Conservation (phyloP, 2,329 filamentous ascomycete species). For the Alternaria sp. region DNA sequence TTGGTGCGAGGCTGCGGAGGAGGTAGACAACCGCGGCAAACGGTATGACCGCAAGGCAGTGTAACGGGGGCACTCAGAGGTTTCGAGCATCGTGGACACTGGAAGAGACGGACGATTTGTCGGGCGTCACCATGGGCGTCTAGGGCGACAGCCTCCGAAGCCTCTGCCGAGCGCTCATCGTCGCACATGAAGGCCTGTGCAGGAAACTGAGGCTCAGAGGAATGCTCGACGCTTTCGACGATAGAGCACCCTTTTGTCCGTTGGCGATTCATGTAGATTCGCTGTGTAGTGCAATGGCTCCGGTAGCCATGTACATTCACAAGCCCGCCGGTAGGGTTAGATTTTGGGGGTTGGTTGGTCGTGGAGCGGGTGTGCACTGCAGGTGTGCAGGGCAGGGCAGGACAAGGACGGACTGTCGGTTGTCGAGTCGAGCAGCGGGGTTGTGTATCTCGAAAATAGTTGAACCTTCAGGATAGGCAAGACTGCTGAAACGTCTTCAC, state of each 20-base stretch:
- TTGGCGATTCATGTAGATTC: conserved; percentile 51
- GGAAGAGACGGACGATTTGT: conserved; percentile 74
- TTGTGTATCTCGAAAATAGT: conserved; percentile 6
- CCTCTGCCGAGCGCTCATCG: conserved; percentile 47
- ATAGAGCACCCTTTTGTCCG: conserved; percentile 45
- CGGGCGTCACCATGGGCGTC: conserved; percentile 66
- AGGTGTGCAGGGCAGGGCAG: conserved; percentile 1
- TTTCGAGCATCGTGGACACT: conserved; percentile 77
- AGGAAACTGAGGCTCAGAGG: conserved; percentile 38
- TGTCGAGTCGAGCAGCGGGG: conserved; percentile 3
- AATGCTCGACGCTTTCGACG: conserved; percentile 44
- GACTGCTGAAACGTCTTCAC: conserved; percentile 20
- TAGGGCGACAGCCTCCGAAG: conserved; percentile 51
- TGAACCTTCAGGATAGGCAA: conserved; percentile 2
- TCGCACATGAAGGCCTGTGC: conserved; percentile 55
- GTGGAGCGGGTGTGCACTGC: conserved; percentile 11
- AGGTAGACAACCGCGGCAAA: conserved; percentile 80
- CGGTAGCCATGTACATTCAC: conserved; percentile 35
- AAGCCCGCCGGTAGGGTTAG: conserved; percentile 13
- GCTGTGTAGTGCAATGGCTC: conserved; percentile 24
- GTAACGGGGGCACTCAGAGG: conserved; percentile 74
- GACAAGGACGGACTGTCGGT: background rate
- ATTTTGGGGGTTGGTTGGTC: conserved; percentile 17
- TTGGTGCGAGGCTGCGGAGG: conserved; percentile 68
- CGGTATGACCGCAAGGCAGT: conserved; percentile 79